These are phyloP conservation scores for Noccaea caerulescens DNA, from an alignment of 345 rosid species.

Conservation along the genomic window DNA sequence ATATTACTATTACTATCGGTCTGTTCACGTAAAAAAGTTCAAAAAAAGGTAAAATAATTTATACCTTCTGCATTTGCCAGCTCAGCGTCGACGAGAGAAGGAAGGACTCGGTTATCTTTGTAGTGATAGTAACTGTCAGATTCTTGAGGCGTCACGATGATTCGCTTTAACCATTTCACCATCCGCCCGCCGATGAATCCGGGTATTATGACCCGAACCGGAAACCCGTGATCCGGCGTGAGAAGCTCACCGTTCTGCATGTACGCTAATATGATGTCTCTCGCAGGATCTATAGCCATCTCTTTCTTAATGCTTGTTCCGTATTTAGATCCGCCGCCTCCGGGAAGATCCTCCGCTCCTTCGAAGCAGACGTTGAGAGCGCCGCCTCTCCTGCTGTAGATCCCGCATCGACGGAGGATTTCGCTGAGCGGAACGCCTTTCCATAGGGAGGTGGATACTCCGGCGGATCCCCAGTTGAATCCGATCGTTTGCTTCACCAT, in stretches of 20 bases:
- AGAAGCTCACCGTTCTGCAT: conserved; percentile 93
- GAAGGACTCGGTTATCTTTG: conserved; percentile 82
- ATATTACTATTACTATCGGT: neutral
- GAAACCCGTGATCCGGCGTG: conserved; percentile 90
- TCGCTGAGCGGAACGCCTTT: conserved; percentile 67
- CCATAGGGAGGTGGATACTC: conserved; percentile 85
- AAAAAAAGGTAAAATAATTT: neutral
- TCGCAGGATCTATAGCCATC: conserved; percentile 78
- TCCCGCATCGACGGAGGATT: conserved; percentile 74
- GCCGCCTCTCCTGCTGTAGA: conserved; percentile 58
- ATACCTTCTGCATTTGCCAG: conserved; percentile 88
- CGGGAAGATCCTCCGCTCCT: conserved; percentile 93
- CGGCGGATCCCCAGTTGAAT: conserved; percentile 94
- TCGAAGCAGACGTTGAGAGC: conserved; percentile 91
- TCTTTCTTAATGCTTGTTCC: conserved; percentile 79
- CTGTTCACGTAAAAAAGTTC: neutral
- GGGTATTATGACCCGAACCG: conserved; percentile 79
- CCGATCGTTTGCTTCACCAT: conserved; percentile 84
- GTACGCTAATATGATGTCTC: conserved; percentile 84
- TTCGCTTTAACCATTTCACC: conserved; percentile 92
- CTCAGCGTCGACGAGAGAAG: conserved; percentile 86
- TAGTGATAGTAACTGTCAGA: conserved; percentile 80
- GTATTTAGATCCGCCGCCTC: conserved; percentile 93
- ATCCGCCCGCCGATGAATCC: conserved; percentile 93
- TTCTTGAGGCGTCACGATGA: conserved; percentile 72